Evolutionary conservation across 1,139 yeast genomes (phyloP).

Genomic region (Candida freyschussii): DNA sequence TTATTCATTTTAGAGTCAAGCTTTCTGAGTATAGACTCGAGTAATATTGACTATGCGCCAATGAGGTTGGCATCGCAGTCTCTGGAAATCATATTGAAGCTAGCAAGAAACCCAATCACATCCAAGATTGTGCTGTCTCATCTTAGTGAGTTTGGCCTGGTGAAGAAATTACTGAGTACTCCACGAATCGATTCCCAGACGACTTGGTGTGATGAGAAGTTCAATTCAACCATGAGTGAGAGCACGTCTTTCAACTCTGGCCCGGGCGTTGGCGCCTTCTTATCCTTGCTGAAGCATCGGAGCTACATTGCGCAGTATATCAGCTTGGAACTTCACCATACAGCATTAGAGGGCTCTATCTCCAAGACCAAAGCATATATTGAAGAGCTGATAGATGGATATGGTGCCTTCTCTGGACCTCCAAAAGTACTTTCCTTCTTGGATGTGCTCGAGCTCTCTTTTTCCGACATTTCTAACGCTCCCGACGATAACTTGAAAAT

Average conservation of each 20-base stretch:
- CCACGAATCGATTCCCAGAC: slow-evolving; percentile 45
- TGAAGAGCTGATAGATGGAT: slow-evolving; percentile 42
- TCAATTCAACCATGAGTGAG: slow-evolving; percentile 37
- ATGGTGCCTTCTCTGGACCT: slow-evolving; percentile 35
- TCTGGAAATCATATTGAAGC: slow-evolving; percentile 54
- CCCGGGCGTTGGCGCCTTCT: slow-evolving; percentile 48
- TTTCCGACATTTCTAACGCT: slow-evolving; percentile 30
- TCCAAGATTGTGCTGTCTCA: slow-evolving; percentile 47
- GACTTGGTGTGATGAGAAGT: slow-evolving; percentile 48
- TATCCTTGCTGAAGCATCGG: slow-evolving; percentile 60
- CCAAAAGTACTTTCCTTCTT: slow-evolving; percentile 64
- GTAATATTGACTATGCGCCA: slow-evolving; percentile 47
- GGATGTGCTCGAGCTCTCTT: slow-evolving; percentile 57
- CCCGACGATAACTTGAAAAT: slow-evolving; percentile 27
- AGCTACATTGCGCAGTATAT: slow-evolving; percentile 59
- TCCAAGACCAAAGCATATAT: slow-evolving; percentile 54
- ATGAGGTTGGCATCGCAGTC: slow-evolving; percentile 53
- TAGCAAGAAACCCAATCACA: slow-evolving; percentile 53
- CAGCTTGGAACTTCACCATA: slow-evolving; percentile 66
- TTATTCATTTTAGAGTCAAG: slow-evolving; percentile 45
- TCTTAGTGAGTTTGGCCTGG: slow-evolving; percentile 47
- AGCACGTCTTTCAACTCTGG: slow-evolving; percentile 36
- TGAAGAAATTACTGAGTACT: slow-evolving; percentile 45
- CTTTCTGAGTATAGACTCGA: slow-evolving; percentile 37
- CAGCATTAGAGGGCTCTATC: slow-evolving; percentile 47